Base-by-base conservation (phyloP, 768 basidiomycete genomes). In the Neoboletus brunneissimus region DNA sequence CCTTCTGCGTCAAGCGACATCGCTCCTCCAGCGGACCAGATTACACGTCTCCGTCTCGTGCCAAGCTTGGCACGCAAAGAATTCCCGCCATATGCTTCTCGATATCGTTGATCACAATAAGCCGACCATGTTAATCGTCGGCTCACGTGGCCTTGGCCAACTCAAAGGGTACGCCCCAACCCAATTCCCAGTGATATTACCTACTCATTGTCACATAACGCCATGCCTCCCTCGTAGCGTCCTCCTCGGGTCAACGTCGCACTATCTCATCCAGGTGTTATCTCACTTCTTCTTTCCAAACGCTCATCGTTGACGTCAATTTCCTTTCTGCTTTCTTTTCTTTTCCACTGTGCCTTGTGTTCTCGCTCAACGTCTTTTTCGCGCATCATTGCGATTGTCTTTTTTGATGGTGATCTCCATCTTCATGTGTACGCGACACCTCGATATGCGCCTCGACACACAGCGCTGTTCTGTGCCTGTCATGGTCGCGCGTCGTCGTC, bases 1-100 rank as follows among this genome's bases (percentile, higher is more conserved):
- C 54, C 87, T 98, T 35, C 82, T 88, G 50, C 87, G 94, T 31
- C 95, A 97, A 73, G 92, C 87, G 4, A 95, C 90, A 1, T 82
- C 88, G 13, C 80, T 98, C 16, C 79, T 99, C 37, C 94, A 97
- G 72, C 87, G 97, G 23, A 99, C 97, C 0, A 83, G 80, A 55
- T 76, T 98, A 54, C 86, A 98, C 58, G 90, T 97, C 29, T 86
- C 84, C 0, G 84, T 98, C 38, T 79, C 85, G 4, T 98, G 96
- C 71, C 94, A 98, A 73, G 94, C 95, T 29, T 90, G 95, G 84
- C 95, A 98, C 62, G 93, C 95, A n/a, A 97, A 96, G 77, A 95
- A 95, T 67, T 80, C 88, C 1, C 76, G 92, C 23, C 92, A 94
- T 66, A 94, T 95, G 87, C 75, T 96, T 23, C 76, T 96, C 83